phyloP scores from a whole-genome alignment of 108 stramenopile genomes.

The Licmophora abbreviata region DNA sequence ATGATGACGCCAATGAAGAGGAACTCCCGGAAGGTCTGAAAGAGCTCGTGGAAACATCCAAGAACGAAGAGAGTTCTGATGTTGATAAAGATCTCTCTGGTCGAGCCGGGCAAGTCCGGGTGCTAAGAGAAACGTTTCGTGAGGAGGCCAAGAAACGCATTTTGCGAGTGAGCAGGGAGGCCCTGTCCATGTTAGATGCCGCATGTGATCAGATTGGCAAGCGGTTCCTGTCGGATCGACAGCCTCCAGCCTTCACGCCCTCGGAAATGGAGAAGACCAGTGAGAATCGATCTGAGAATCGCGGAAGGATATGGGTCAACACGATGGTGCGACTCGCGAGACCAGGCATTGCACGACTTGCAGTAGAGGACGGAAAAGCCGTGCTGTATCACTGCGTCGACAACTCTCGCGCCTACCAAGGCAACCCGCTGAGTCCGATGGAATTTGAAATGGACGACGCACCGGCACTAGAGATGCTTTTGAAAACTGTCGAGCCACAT shows the following conservation, averaged over 20 bases:
- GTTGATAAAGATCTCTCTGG: slow-evolving; percentile 19
- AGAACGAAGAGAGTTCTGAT: slow-evolving; percentile 20
- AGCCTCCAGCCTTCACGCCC: slow-evolving; percentile 75
- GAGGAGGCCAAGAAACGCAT: slow-evolving; percentile 73
- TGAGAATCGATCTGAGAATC: slow-evolving; percentile 20
- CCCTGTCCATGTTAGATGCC: slow-evolving; percentile 78
- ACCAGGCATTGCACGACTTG: slow-evolving; percentile 83
- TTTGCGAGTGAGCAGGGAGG: slow-evolving; percentile 71
- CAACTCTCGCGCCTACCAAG: slow-evolving; percentile 86
- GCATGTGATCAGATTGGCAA: slow-evolving; percentile 92
- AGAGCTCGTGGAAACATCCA: slow-evolving; percentile 20
- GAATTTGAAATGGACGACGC: slow-evolving; percentile 98
- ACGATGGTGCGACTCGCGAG: slow-evolving; percentile 74
- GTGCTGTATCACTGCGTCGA: slow-evolving; percentile 94
- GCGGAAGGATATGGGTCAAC: slow-evolving; percentile 56
- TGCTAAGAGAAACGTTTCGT: slow-evolving; percentile 23
- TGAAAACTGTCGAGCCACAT: slow-evolving; percentile 81
- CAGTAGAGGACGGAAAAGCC: slow-evolving; percentile 87
- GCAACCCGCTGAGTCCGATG: slow-evolving; percentile 81
- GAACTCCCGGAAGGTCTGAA: slow-evolving; percentile 61
- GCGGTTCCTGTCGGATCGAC: slow-evolving; percentile 85
- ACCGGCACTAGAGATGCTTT: slow-evolving; percentile 83
- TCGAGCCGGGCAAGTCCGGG: neutral
- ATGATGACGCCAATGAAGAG: slow-evolving; percentile 46
- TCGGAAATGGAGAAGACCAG: slow-evolving; percentile 39